Conservation (phyloP, 805 yeast species). For the Hanseniaspora hatyaiensis region DNA sequence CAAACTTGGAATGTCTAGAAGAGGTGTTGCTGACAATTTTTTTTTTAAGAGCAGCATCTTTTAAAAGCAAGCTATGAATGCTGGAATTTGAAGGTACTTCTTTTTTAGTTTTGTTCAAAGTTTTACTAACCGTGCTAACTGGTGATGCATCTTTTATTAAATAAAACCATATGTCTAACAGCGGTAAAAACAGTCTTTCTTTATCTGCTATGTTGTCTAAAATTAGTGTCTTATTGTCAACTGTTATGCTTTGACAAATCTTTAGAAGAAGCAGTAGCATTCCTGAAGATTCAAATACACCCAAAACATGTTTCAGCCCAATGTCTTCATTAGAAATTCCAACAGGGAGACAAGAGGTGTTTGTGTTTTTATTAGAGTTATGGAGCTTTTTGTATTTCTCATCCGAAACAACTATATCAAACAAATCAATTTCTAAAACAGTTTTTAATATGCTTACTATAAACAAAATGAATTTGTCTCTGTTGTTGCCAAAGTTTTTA, state of each 20-base stretch:
- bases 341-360: conserved; percentile 37
- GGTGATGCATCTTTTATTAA: conserved; percentile 47
- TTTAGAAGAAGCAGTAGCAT: conserved; percentile 67
- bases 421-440: conserved; percentile 64
- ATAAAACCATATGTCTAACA: conserved; percentile 59
- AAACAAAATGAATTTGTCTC: conserved; percentile 58
- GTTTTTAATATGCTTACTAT: conserved; percentile 68
- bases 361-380: conserved; percentile 17
- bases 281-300: conserved; percentile 52
- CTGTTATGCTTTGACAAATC: conserved; percentile 35
- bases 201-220: conserved; percentile 35
- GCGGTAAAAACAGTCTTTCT: conserved; percentile 45
- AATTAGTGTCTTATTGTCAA: not conserved
- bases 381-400: conserved; percentile 32
- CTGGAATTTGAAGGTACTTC: not conserved
- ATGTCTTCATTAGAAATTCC: conserved; percentile 57
- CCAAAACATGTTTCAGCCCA: conserved; percentile 45
- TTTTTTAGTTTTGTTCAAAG: too few relatives aligned
- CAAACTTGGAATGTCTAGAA: conserved; percentile 82
- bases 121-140: too few relatives aligned
- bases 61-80: conserved; percentile 41
- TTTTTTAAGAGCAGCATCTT: conserved; percentile 47
- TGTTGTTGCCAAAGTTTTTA: conserved; percentile 32
- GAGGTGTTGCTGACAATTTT: conserved; percentile 41
- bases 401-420: conserved; percentile 40